Base-by-base conservation (phyloP, 176 grass and related monocot genomes). In the Pontederia paniculata region DNA sequence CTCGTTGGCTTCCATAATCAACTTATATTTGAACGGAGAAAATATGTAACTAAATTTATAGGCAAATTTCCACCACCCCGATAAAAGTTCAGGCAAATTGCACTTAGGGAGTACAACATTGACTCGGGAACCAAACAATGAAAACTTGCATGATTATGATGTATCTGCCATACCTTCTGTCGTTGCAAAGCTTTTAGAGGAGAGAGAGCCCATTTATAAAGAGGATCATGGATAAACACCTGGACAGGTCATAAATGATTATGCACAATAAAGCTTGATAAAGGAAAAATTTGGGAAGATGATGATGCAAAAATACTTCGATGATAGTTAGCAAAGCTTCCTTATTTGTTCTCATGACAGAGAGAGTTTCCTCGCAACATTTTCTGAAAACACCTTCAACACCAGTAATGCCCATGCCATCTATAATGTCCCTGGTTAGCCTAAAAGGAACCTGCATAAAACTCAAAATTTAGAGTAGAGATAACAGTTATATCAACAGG, bases 151-250 rank as follows among this genome's bases (percentile, higher is more conserved):
- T n/a, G n/a, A n/a, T n/a, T n/a, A n/a, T n/a, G 18, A 55, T 18
- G 12, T 5, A 67, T 42, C 19, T 44, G 13, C 57, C 21, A 49
- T 84, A 86, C 90, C 85, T 96, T 96, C 51, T 96, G 82, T 57
- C 82, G 82, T 23, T 89, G 91, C 50, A 96, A 89, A 75, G 91
- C 85, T 79, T 96, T 96, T 60, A 89, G 60, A 52, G 91, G 91
- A 57, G 91, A 96, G 57, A 96, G 91, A 48, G 91, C 91, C 91
- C 91, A 96, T 75, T 96, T 96, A 77, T 96, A 96, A n/a, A 96
- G 65, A 31, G 91, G 91, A 58, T 96, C 86, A 79, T 96, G 91
- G 54, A 96, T 74, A 64, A 96, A 96, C 55, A 89, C 85, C 89
- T 80, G 67, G 17, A 45, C 17, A 5, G 17, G 8, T 18, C 17